Evolutionary conservation across 805 yeast genomes (phyloP).

Genomic region (Ogataea methylovora): DNA sequence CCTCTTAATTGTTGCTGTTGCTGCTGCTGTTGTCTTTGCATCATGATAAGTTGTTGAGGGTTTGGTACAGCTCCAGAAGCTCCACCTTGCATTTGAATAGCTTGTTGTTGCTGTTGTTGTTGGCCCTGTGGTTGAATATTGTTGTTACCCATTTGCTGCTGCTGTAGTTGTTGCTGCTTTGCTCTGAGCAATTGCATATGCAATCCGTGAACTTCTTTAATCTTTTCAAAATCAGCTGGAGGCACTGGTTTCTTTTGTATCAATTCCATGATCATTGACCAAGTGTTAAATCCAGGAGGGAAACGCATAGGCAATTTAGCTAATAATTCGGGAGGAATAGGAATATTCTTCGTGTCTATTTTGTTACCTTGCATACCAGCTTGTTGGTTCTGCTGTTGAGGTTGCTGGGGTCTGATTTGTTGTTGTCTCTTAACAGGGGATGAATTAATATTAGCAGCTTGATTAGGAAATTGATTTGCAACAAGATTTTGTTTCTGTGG

Average conservation of each 20-base stretch:
- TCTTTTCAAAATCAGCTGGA: constrained; percentile 46
- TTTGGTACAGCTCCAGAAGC: constrained; percentile 12
- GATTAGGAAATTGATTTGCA: too few species aligned
- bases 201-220: constrained; percentile 60
- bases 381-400: constrained; percentile 3
- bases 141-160: not conserved
- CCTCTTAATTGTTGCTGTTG: constrained; percentile 11
- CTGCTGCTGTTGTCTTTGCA: constrained; percentile 23
- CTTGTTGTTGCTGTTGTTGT: constrained; percentile 11
- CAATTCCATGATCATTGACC: constrained; percentile 70
- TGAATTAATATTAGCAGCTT: too few species aligned
- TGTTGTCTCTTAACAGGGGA: too few species aligned
- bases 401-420: not conserved
- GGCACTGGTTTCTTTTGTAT: constrained; percentile 52
- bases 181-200: constrained; percentile 51
- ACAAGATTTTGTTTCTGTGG: constrained; percentile 8
- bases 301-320: constrained; percentile 58
- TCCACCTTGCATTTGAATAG: constrained; percentile 1
- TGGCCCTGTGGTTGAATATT: not conserved
- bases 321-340: constrained; percentile 64
- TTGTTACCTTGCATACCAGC: constrained; percentile 7
- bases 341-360: constrained; percentile 49
- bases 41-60: constrained; percentile 24
- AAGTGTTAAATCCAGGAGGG: constrained; percentile 73
- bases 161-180: constrained; percentile 28